phyloP scores from a whole-genome alignment of 805 yeast genomes.

The Ogataea methanolica region DNA sequence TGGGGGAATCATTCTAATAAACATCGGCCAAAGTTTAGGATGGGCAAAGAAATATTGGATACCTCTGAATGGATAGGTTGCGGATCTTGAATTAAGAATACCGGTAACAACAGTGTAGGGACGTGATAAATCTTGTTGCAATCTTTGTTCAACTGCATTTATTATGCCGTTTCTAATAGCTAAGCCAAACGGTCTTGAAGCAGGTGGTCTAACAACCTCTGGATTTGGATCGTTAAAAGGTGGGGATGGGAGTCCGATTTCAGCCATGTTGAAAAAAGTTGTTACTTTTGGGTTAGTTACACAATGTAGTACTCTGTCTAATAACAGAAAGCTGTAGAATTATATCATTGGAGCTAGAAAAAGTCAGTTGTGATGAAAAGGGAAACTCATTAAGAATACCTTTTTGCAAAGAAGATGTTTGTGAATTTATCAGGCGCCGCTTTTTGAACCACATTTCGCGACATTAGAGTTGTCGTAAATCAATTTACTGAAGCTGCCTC shows the following conservation, averaged over 20 bases:
- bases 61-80: slow-evolving; percentile 23
- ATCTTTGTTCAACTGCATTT: slow-evolving; percentile 13
- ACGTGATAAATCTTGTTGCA: slow-evolving; percentile 17
- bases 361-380: no score
- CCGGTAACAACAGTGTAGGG: slow-evolving; percentile 18
- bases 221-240: no score
- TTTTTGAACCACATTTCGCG: no score
- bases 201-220: not conserved
- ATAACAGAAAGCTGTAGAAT: not conserved
- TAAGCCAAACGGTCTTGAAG: slow-evolving; percentile 3
- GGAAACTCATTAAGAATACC: no score
- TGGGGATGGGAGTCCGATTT: no score
- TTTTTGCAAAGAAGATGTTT: no score
- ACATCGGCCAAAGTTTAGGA: slow-evolving; percentile 24
- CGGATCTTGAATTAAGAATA: slow-evolving; percentile 10
- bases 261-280: no score
- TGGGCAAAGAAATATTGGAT: slow-evolving; percentile 21
- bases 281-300: no score
- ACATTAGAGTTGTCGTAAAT: no score
- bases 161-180: not conserved
- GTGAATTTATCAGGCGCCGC: no score
- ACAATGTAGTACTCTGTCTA: not conserved
- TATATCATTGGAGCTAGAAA: no score
- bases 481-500: no score
- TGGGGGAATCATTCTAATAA: slow-evolving; percentile 21